Conservation (phyloP, 2,329 filamentous ascomycete genomes). For the Dothistroma pini region DNA sequence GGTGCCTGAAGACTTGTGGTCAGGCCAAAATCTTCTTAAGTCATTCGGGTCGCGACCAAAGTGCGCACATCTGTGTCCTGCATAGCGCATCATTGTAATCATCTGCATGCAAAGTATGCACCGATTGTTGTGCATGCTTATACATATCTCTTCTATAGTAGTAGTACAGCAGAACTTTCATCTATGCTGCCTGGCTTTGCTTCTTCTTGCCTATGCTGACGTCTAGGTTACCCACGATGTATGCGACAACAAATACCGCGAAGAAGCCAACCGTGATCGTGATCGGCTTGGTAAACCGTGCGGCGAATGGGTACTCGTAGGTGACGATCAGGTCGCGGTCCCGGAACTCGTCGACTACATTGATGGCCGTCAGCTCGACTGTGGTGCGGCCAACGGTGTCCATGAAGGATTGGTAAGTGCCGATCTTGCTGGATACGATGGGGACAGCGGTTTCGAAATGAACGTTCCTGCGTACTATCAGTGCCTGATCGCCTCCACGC, state of each 20-base stretch:
- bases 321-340: conserved; percentile 79
- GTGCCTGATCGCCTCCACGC: not conserved
- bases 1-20: too few species aligned
- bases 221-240: conserved; percentile 73
- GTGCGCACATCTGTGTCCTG: not conserved
- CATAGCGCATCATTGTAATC: not conserved
- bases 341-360: conserved; percentile 85
- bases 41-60: not conserved
- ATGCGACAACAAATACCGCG: conserved; percentile 69
- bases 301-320: conserved; percentile 76
- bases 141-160: conserved; percentile 7
- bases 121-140: not conserved
- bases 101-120: not conserved
- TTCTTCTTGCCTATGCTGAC: conserved; percentile 63
- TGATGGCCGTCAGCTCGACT: conserved; percentile 74
- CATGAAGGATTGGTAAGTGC: conserved; percentile 82
- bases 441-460: conserved; percentile 73
- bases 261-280: conserved; percentile 72
- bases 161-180: conserved; percentile 9
- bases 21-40: too few species aligned
- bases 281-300: conserved; percentile 79
- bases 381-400: conserved; percentile 87
- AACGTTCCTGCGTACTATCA: conserved; percentile 60
- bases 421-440: conserved; percentile 57
- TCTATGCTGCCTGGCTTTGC: conserved; percentile 17